Conservation (phyloP, 2,329 filamentous ascomycete genomes). For the Exserohilum turcica region DNA sequence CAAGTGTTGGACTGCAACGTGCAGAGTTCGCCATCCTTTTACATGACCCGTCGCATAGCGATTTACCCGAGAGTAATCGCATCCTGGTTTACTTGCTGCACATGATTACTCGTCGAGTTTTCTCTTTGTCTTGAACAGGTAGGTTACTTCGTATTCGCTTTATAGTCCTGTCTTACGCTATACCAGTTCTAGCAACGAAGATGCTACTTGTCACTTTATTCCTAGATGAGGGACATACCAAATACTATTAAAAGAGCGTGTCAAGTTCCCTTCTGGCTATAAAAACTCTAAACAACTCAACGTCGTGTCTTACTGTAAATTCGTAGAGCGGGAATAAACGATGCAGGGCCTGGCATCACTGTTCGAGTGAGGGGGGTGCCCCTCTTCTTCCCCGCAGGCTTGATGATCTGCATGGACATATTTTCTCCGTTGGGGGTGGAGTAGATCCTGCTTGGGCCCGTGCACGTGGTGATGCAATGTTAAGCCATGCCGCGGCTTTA, state of each 20-base stretch:
- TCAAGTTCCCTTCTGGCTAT: too few species aligned
- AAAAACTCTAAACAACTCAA: too few species aligned
- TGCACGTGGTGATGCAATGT: neutral
- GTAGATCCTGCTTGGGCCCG: neutral
- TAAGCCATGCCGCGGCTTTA: neutral
- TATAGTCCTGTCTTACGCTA: too few species aligned
- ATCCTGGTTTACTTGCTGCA: neutral
- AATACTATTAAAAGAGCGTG: too few species aligned
- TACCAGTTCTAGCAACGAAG: too few species aligned
- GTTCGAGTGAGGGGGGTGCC: too few species aligned
- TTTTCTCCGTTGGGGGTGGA: conserved; percentile 3
- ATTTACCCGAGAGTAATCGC: neutral
- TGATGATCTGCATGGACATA: conserved; percentile 2
- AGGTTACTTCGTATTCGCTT: neutral
- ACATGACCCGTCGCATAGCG: neutral
- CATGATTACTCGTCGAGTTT: neutral
- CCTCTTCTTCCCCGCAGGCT: conserved; percentile 5
- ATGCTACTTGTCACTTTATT: too few species aligned
- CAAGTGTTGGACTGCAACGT: neutral
- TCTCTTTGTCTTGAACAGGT: neutral
- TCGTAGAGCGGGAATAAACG: too few species aligned
- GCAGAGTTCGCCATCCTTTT: neutral
- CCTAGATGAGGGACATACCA: too few species aligned
- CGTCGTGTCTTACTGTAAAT: too few species aligned
- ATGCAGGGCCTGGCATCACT: too few species aligned